Conservation (phyloP, 1,139 yeast genomes). For the Candida sanyaensis region DNA sequence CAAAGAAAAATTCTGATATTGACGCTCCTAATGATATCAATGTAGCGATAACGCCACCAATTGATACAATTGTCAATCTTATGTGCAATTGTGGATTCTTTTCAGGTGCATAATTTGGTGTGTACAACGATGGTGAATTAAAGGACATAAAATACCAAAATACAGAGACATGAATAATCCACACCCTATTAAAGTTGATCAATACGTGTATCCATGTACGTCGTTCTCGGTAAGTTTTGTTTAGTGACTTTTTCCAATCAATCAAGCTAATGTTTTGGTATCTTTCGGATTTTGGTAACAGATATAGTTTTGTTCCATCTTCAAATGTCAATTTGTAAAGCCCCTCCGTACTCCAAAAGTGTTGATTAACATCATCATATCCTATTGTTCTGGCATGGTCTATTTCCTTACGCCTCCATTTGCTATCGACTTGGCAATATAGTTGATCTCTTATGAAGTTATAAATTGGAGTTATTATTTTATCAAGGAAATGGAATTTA, state of each 20-base stretch:
- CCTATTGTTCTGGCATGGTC: slow-evolving; percentile 79
- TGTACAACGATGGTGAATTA: slow-evolving; percentile 77
- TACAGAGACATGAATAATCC: slow-evolving; percentile 77
- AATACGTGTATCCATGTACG: slow-evolving; percentile 79
- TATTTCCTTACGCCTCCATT: slow-evolving; percentile 49
- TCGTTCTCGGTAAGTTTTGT: slow-evolving; percentile 72
- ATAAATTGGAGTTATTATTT: slow-evolving; percentile 49
- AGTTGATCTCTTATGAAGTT: slow-evolving; percentile 45
- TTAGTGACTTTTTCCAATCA: slow-evolving; percentile 63
- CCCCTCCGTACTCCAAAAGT: slow-evolving; percentile 78
- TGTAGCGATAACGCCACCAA: slow-evolving; percentile 75
- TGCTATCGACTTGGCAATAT: slow-evolving; percentile 35
- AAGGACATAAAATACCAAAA: slow-evolving; percentile 84
- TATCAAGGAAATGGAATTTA: slow-evolving; percentile 30
- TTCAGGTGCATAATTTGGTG: slow-evolving; percentile 52
- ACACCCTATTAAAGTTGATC: slow-evolving; percentile 77
- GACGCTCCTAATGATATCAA: slow-evolving; percentile 64
- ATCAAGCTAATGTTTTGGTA: slow-evolving; percentile 50
- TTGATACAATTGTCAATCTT: slow-evolving; percentile 38
- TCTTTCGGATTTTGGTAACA: slow-evolving; percentile 45
- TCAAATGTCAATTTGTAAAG: slow-evolving; percentile 47
- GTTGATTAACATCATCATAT: slow-evolving; percentile 83
- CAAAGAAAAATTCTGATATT: slow-evolving; percentile 60
- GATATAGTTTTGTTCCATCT: slow-evolving; percentile 47
- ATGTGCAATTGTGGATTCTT: slow-evolving; percentile 14